Base-by-base conservation (phyloP, 148 eudicot genomes). In the Euryodendron excelsum region DNA sequence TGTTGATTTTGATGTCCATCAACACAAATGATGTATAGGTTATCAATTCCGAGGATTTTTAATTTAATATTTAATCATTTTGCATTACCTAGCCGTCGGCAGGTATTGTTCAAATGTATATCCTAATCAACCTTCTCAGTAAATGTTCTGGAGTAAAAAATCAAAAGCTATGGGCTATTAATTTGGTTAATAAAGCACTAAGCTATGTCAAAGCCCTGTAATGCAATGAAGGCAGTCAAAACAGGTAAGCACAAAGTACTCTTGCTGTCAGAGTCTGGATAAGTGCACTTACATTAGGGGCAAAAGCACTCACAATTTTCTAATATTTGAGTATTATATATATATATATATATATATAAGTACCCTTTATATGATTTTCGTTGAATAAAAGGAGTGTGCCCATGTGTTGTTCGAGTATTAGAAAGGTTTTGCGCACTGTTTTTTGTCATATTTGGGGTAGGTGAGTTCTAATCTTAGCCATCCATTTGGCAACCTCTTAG, bases 221-320 rank as follows among this genome's bases (percentile, higher is more conserved):
- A 45, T 44, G 13, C 30, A 10, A 70, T 33, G 30, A 13, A 23
- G 61, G 60, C 21, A 17, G 59, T 64, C 25, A 48, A 76, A 27
- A 34, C 28, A 50, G 72, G 44, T 47, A 17, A 31, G 61, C 72
- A 48, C 13, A 59, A 31, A 12, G 27, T 27, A 33, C 31, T 8
- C 34, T 50, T 53, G 45, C 2, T 20, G 2, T 48, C 20, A 0
- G 9, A 6, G 64, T 11, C 33, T 52, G 45, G 69, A 65, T 20
- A 34, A 73, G 75, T 34, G 23, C 77, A 74, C 2, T 73, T 31
- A 7, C 18, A 37, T 37, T 66, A 9, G 70, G 70, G 28, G 4
- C 47, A 0, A 66, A 66, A 66, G 15, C 47, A 66, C 70, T 66
- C 70, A n/a, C n/a, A n/a, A n/a, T n/a, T n/a, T n/a, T n/a, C n/a